A percentile compares a stretch with the other conserved stretches of the same genome.
Evolutionary conservation across 2,329 filamentous ascomycete species (phyloP).

Genomic region (Ophiostoma piceae): DNA sequence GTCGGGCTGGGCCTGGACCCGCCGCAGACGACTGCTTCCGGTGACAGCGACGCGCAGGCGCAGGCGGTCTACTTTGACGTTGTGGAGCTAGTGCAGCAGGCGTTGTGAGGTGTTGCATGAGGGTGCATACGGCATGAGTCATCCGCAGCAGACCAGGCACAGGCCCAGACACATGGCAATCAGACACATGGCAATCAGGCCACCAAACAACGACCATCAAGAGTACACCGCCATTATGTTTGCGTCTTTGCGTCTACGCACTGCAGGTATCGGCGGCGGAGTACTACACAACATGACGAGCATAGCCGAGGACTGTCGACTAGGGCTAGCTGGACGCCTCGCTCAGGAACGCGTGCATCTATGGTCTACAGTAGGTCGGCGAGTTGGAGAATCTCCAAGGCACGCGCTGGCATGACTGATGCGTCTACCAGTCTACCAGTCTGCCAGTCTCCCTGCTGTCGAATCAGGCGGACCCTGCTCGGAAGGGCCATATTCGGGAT

Average conservation of each 20-base stretch:
- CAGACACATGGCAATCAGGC: not conserved
- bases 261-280: not conserved
- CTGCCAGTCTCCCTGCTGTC: not conserved
- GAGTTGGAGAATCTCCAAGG: too few relatives aligned
- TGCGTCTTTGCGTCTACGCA: not conserved
- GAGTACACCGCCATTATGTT: not conserved
- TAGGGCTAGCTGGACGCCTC: not conserved
- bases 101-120: constrained; percentile 35
- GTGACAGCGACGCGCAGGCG: constrained; percentile 32
- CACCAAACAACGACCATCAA: not conserved
- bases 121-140: not conserved
- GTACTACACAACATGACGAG: not conserved
- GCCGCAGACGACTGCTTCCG: constrained; percentile 36
- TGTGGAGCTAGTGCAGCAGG: constrained; percentile 56
- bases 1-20: constrained; percentile 53
- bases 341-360: not conserved
- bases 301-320: not conserved
- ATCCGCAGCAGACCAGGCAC: not conserved
- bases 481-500: not conserved
- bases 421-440: too few relatives aligned
- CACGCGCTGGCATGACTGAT: too few relatives aligned
- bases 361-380: not conserved
- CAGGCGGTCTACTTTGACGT: constrained; percentile 58
- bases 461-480: not conserved
- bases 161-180: too few relatives aligned